Base-by-base conservation (phyloP, 1,139 yeast genomes). In the Suhomyces coccinellae region DNA sequence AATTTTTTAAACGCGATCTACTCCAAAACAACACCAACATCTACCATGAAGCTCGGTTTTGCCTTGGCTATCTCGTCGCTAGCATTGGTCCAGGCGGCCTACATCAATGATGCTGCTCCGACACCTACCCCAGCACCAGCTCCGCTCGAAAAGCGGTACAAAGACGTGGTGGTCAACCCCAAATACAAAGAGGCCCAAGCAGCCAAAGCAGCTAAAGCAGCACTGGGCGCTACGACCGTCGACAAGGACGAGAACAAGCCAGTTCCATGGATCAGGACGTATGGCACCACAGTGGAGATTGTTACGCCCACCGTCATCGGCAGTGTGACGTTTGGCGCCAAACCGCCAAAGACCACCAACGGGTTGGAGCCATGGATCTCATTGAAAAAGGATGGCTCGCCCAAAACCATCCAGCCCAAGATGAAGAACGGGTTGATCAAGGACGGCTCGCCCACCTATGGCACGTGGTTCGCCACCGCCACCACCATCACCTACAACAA, bases 361-460 rank as follows among this genome's bases (percentile, higher is more conserved):
- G 87, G 87, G 12, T 74, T 87, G 49, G 81, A 82, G 51, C 87
- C 86, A n/a, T 89, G 97, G 97, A 72, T 89, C 40, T 77, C 88
- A 2, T 71, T 89, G 56, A 77, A 88, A 46, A 83, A 84, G 51
- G 80, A 84, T 49, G 97, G 97, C 8, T 63, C 76, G n/a, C 95
- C 96, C 44, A 83, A 84, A 62, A 87, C 96, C 0, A 80, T 88
- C 42, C 72, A 66, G 39, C 97, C 97, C 1, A 75, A 86, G 54
- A 56, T 82, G 56, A 87, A 87, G 57, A 81, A 83, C 50, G 96
- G 95, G 6, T 70, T 66, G 42, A 83, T 85, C 36, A 77, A 80
- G 53, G 78, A 85, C 40, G 82, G 80, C 2, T 73, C 75, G 14
- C 96, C 96, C 5, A 82, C 83, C 38, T 86, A 87, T 56, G 81